Base-by-base conservation (phyloP, 148 eudicot genomes). In the Vaccinium macrocarpon region DNA sequence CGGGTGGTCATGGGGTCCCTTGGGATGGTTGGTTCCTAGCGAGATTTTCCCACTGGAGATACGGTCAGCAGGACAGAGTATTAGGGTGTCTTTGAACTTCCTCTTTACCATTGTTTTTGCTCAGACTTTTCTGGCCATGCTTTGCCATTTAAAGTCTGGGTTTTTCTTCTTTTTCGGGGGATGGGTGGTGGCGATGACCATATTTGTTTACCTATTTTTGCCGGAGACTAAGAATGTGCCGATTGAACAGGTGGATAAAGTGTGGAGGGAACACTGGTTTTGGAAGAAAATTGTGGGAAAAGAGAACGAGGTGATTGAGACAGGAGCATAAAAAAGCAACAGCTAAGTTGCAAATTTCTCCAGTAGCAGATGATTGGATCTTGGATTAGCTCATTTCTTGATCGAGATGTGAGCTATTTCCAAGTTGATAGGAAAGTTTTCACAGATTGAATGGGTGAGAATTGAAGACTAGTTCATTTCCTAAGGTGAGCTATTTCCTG, bases 1-100 rank as follows among this genome's bases (percentile, higher is more conserved):
- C 79, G 82, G 88, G 29, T 82, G 82, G 71, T 90, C 91, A 3
- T 90, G 92, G 92, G 91, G 92, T 1, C 88, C 92, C 0, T 78
- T 88, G 13, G 89, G 88, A 8, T 90, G 88, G 88, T 49, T 85
- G 38, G 88, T 90, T 23, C 92, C 92, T 0, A 88, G 92, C 52
- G 92, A 90, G 84, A 87, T 6, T 76, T 76, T 76, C 6, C 79
- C 79, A n/a, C 32, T 76, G 18, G 79, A 76, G 35, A 76, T 76
- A 21, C 5, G 79, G 23, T 50, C 79, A 4, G 79, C 79, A 0
- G 79, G 56, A 35, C 79, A 76, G 25, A 76, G 56, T 50, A 76
- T 76, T 35, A 49, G 48, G 21, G 79, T 76, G 56, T 27, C 79
- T 9, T 27, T 76, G 57, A 76, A 23, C 16, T 76, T 76, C 50